phyloP scores from a whole-genome alignment of 2,329 filamentous ascomycete species.

The Colletotrichum sp. region DNA sequence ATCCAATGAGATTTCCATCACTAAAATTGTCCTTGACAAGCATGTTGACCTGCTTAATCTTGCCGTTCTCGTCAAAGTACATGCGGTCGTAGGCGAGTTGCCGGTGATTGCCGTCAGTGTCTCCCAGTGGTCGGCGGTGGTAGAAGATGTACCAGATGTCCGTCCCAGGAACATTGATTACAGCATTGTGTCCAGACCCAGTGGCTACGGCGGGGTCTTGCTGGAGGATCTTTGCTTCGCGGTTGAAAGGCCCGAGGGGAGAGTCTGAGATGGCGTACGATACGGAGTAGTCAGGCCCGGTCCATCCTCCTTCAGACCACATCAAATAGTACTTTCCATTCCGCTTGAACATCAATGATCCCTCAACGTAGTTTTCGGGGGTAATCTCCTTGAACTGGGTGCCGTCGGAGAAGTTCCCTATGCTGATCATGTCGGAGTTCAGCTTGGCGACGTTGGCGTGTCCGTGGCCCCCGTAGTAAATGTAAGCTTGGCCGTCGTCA shows the following conservation, averaged over 20 bases:
- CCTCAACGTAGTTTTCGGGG: conserved; percentile 47
- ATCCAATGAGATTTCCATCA: conserved; percentile 41
- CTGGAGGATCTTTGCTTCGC: conserved; percentile 46
- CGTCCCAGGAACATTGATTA: conserved; percentile 48
- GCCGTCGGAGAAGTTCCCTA: conserved; percentile 40
- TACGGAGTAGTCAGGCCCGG: conserved; percentile 46
- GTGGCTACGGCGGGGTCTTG: conserved; percentile 45
- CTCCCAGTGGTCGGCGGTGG: conserved; percentile 49
- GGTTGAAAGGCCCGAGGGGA: conserved; percentile 46
- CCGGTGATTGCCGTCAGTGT: conserved; percentile 49
- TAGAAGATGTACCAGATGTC: conserved; percentile 58
- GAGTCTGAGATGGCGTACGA: conserved; percentile 46
- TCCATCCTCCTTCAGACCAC: conserved; percentile 37
- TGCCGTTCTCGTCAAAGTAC: conserved; percentile 47
- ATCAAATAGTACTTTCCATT: conserved; percentile 42
- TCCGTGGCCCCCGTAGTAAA: conserved; percentile 63
- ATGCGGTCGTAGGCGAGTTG: conserved; percentile 53
- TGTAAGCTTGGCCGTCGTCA: conserved; percentile 58
- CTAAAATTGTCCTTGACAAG: conserved; percentile 47
- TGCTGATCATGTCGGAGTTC: conserved; percentile 47
- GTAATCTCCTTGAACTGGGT: conserved; percentile 47
- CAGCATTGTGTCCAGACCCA: conserved; percentile 47
- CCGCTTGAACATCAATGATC: conserved; percentile 41
- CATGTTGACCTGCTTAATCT: conserved; percentile 48
- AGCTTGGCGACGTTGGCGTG: conserved; percentile 46